A percentile compares a stretch with the other conserved stretches of the same genome.
These are phyloP conservation scores for Brettanomyces custersianus DNA, from an alignment of 805 yeast species.

Conservation along the genomic window DNA sequence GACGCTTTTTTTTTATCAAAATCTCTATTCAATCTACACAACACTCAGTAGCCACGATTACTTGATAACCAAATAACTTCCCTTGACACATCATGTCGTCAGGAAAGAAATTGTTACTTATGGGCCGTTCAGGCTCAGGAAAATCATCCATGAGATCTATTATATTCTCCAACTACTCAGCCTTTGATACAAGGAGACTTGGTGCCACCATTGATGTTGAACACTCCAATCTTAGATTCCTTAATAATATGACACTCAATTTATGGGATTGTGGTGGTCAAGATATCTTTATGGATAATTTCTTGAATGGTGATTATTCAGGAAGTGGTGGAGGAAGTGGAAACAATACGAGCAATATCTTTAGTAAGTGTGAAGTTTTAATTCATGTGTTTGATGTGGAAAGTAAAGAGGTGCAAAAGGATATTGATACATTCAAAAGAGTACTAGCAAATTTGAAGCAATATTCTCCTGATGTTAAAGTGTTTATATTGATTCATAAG, in stretches of 20 bases:
- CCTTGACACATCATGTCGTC: conserved; percentile 16
- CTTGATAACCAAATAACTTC: too few relatives aligned
- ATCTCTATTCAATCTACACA: too few relatives aligned
- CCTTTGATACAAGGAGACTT: conserved; percentile 87
- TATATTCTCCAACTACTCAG: conserved; percentile 91
- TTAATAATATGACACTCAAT: conserved; percentile 91
- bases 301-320: conserved; percentile 27
- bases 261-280: conserved; percentile 99
- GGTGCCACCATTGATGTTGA: conserved; percentile 99
- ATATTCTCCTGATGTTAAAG: conserved; percentile 83
- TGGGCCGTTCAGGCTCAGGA: conserved; percentile 96
- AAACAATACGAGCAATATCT: conserved; percentile 56
- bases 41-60: too few relatives aligned
- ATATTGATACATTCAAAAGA: conserved; percentile 82
- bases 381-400: conserved; percentile 97
- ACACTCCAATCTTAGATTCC: conserved; percentile 84
- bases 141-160: conserved; percentile 96
- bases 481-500: conserved; percentile 86
- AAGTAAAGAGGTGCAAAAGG: conserved; percentile 83
- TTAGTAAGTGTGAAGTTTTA: conserved; percentile 90
- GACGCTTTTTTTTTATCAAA: too few relatives aligned
- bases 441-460: conserved; percentile 74
- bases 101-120: conserved; percentile 55
- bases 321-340: conserved; percentile 23
- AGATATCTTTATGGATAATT: conserved; percentile 92